Conservation (phyloP, 805 yeast genomes). For the Candida broadrunensis region DNA sequence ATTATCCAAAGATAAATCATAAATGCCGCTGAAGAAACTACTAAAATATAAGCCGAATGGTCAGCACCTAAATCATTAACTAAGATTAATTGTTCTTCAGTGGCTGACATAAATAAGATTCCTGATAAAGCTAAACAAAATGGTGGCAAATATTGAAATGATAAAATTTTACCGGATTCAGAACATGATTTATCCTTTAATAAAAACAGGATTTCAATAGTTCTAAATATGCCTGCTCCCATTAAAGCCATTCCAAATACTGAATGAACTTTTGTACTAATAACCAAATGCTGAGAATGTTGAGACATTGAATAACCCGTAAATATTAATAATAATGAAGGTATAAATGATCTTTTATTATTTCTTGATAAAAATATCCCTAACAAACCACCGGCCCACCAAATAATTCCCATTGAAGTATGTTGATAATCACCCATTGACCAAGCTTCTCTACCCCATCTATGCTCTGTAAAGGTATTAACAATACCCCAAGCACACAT, state of each 20-base stretch:
- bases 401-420: slow-evolving; percentile 92
- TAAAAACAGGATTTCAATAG: slow-evolving; percentile 78
- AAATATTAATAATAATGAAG: slow-evolving; percentile 75
- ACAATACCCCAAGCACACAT: slow-evolving; percentile 91
- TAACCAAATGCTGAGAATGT: slow-evolving; percentile 71
- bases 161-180: slow-evolving; percentile 44
- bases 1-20: slow-evolving; percentile 66
- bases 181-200: slow-evolving; percentile 54
- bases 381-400: slow-evolving; percentile 93
- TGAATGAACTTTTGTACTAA: slow-evolving; percentile 84
- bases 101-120: slow-evolving; percentile 85
- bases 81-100: slow-evolving; percentile 76
- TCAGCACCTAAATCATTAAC: slow-evolving; percentile 77
- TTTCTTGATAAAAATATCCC: slow-evolving; percentile 69
- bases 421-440: slow-evolving; percentile 92
- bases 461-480: slow-evolving; percentile 93
- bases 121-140: slow-evolving; percentile 78
- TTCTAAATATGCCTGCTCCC: slow-evolving; percentile 72
- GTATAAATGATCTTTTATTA: slow-evolving; percentile 71
- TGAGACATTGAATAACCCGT: slow-evolving; percentile 96
- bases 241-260: slow-evolving; percentile 82
- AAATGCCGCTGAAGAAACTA: slow-evolving; percentile 70
- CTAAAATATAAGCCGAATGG: slow-evolving; percentile 77
- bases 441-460: slow-evolving; percentile 92
- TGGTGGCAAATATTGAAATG: slow-evolving; percentile 88